Conservation (phyloP, 2,329 filamentous ascomycete species). For the Penicillium sp. region DNA sequence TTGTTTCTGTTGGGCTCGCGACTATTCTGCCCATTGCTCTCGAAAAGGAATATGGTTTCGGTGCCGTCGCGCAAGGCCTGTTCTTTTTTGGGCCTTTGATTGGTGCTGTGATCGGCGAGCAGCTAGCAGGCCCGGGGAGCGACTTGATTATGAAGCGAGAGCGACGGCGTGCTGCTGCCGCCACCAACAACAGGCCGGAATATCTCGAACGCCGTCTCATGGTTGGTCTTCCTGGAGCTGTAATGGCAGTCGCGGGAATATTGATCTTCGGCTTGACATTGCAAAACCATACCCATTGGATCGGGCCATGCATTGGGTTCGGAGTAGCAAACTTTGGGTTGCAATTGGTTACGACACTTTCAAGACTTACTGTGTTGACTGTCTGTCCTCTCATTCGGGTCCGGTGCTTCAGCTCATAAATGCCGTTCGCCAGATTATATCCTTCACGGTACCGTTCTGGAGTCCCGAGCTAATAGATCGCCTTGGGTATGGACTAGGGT, state of each 20-base stretch:
- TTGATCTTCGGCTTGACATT: background rate
- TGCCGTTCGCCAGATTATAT: background rate
- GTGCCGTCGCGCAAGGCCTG: background rate
- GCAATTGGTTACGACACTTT: background rate
- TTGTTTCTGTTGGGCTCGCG: background rate
- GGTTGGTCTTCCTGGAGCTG: background rate
- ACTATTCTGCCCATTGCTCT: slow-evolving; percentile 1
- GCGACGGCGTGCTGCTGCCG: background rate
- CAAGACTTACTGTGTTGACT: slow-evolving; percentile 4
- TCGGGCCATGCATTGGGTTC: background rate
- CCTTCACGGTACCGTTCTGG: slow-evolving; percentile 1
- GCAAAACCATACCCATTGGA: slow-evolving; percentile 1
- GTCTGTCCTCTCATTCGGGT: background rate
- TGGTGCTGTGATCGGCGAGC: background rate
- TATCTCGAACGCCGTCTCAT: background rate
- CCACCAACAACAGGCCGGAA: background rate
- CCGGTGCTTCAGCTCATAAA: background rate
- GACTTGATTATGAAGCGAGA: background rate
- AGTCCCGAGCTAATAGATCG: background rate
- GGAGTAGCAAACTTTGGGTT: background rate
- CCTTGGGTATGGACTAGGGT: background rate
- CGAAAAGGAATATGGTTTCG: background rate
- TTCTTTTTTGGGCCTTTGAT: slow-evolving; percentile 2
- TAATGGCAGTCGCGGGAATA: background rate
- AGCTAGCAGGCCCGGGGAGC: background rate